Conservation (phyloP, 257 asterid species). For the Cruciata laevipes region DNA sequence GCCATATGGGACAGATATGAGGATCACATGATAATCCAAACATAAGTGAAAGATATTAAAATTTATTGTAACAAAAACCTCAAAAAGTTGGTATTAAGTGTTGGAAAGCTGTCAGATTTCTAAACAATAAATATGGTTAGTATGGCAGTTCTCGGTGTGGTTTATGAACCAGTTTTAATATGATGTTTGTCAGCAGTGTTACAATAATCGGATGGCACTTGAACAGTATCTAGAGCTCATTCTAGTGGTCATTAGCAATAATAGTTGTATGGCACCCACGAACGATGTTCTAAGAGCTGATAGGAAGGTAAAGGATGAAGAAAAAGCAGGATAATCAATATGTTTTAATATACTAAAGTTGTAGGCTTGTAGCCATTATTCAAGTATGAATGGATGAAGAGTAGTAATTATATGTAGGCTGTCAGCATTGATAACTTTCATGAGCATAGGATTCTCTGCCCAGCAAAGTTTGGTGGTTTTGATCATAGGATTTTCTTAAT, state of each 20-base stretch:
- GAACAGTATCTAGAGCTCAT: background rate
- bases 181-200: background rate
- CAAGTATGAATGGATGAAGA: background rate
- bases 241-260: background rate
- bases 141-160: background rate
- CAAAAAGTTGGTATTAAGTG: background rate
- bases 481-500: background rate
- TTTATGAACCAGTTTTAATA: background rate
- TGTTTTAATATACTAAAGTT: background rate
- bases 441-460: background rate
- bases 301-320: background rate
- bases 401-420: background rate
- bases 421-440: background rate
- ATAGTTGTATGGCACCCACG: background rate
- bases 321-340: background rate
- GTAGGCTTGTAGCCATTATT: background rate
- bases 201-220: background rate
- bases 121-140: background rate
- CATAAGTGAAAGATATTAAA: background rate
- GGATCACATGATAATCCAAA: background rate
- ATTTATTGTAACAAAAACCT: background rate
- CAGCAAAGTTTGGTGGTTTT: background rate
- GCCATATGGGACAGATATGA: background rate
- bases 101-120: background rate
- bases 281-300: conserved; percentile 1